Evolutionary conservation across 129 eudicot genomes (phyloP).

Genomic region (Lactuca saligna): DNA sequence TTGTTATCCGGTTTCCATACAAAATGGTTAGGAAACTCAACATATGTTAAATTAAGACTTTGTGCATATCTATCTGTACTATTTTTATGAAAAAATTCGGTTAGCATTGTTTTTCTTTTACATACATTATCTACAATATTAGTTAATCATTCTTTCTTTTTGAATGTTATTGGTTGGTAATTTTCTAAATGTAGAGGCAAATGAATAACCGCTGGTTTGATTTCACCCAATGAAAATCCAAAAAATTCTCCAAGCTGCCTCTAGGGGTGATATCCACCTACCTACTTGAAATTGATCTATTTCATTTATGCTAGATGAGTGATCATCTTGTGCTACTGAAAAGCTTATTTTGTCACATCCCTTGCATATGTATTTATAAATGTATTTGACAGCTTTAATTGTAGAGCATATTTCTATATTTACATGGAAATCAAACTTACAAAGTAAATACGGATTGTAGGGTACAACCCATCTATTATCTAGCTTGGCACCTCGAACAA

Average conservation of each 20-base stretch:
- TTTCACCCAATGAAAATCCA: neutral
- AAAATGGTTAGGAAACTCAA: too few species aligned
- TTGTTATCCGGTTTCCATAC: too few species aligned
- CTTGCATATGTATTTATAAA: slow-evolving; percentile 26
- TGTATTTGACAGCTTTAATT: slow-evolving; percentile 11
- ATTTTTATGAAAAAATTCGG: too few species aligned
- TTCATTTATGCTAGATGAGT: neutral
- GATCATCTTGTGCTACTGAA: neutral
- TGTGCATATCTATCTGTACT: too few species aligned
- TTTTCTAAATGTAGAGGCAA: too few species aligned
- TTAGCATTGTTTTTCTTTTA: too few species aligned
- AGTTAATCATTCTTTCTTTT: too few species aligned
- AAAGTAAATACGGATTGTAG: slow-evolving; percentile 3
- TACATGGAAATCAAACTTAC: slow-evolving; percentile 16
- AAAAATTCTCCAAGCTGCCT: neutral
- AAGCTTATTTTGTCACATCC: slow-evolving; percentile 14
- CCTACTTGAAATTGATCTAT: neutral
- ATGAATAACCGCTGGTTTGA: neutral
- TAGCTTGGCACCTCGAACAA: neutral
- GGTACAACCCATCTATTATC: slow-evolving; percentile 35
- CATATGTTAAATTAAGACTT: too few species aligned
- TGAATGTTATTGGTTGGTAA: too few species aligned
- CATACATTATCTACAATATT: too few species aligned
- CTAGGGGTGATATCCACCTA: neutral
- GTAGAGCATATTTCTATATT: slow-evolving; percentile 27